Percentiles rank a stretch among this genome's conserved stretches.
Evolutionary conservation across 208 protist species (phyloP).

Genomic region (Spongospora subterranea): DNA sequence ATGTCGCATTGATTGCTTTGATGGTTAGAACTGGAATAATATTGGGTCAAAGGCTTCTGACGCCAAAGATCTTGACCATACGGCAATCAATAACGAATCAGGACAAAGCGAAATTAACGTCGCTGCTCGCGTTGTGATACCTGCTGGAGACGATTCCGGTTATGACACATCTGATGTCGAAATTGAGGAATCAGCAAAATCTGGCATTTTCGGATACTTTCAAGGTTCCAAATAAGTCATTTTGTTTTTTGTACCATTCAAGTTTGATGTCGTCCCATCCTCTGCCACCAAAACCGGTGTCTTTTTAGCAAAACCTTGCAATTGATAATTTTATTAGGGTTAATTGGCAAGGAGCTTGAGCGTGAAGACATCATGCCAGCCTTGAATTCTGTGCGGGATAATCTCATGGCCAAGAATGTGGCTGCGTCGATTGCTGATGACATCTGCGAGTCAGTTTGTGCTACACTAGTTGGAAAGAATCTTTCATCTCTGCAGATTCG

Average conservation of each 20-base stretch:
- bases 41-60: neutral
- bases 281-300: too few species aligned
- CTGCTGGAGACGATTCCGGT: slow-evolving; percentile 8
- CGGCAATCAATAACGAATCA: too few species aligned
- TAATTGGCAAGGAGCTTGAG: slow-evolving; percentile 79
- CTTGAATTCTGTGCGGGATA: slow-evolving; percentile 86
- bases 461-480: slow-evolving; percentile 57
- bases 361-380: slow-evolving; percentile 86
- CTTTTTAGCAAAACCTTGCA: too few species aligned
- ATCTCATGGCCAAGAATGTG: slow-evolving; percentile 97
- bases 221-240: neutral
- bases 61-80: neutral
- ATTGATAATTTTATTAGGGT: slow-evolving; percentile 71
- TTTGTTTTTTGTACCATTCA: neutral
- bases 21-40: too few species aligned
- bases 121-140: neutral
- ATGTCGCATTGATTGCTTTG: too few species aligned
- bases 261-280: too few species aligned
- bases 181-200: neutral
- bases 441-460: slow-evolving; percentile 89
- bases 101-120: neutral
- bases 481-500: neutral
- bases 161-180: slow-evolving; percentile 45
- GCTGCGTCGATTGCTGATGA: slow-evolving; percentile 92
- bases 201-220: slow-evolving; percentile 26